Evolutionary conservation across 495 filamentous ascomycete species (phyloP).

Genomic region (Penicillium cataractarum): DNA sequence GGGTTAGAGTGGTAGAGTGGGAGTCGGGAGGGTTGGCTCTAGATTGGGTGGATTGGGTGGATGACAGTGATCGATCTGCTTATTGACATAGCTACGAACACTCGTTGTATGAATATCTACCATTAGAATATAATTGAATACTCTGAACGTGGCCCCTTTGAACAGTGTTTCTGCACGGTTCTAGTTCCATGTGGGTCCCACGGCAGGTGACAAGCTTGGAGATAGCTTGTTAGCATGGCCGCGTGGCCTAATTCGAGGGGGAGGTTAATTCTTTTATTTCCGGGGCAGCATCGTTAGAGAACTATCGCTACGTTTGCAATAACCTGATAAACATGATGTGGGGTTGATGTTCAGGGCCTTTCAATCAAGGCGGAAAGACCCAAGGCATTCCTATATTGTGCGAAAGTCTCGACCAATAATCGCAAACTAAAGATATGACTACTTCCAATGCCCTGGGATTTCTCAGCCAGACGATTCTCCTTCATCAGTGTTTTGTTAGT

Average conservation of each 20-base stretch:
- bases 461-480: background rate
- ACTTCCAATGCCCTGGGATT: background rate
- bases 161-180: background rate
- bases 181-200: background rate
- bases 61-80: background rate
- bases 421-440: background rate
- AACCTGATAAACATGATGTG: background rate
- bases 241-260: background rate
- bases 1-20: background rate
- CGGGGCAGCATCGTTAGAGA: background rate
- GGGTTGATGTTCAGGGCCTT: background rate
- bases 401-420: background rate
- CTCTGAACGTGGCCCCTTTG: background rate
- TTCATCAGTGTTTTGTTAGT: background rate
- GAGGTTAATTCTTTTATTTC: background rate
- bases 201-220: background rate
- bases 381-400: background rate
- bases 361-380: background rate
- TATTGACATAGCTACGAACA: background rate
- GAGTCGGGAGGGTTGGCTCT: background rate
- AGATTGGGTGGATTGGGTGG: background rate
- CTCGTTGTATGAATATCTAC: background rate
- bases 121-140: background rate
- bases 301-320: background rate
- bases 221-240: background rate